Percentiles rank a stretch among this genome's conserved stretches.
phyloP scores from a whole-genome alignment of 192 early-diverging fungal genomes.

The Haplosporangium gracile region DNA sequence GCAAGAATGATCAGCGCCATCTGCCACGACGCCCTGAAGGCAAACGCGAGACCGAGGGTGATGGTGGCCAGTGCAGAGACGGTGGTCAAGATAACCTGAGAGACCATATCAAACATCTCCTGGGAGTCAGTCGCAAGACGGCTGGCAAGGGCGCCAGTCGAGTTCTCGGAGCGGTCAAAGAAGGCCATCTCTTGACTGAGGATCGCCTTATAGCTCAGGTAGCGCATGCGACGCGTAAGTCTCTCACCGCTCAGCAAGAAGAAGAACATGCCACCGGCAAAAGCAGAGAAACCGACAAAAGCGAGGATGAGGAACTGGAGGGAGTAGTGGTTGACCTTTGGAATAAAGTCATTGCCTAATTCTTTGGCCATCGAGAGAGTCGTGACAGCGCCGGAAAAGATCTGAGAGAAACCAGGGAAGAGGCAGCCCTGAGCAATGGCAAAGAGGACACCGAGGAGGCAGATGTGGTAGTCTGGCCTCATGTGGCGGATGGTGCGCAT shows the following conservation, averaged over 20 bases:
- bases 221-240: conserved; percentile 77
- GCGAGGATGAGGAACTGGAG: not conserved
- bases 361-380: conserved; percentile 46
- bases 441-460: conserved; percentile 61
- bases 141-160: conserved; percentile 81
- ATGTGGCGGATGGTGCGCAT: not conserved
- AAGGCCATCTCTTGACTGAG: conserved; percentile 86
- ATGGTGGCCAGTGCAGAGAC: conserved; percentile 13
- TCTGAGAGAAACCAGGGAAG: conserved; percentile 73
- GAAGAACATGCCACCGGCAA: conserved; percentile 65
- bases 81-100: not conserved
- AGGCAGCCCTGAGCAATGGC: conserved; percentile 68
- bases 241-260: conserved; percentile 78
- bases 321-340: not conserved
- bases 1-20: conserved; percentile 62
- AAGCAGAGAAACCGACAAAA: conserved; percentile 54
- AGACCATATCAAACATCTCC: conserved; percentile 69
- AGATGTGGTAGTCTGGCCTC: not conserved
- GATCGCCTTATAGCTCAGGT: conserved; percentile 73
- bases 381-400: conserved; percentile 57
- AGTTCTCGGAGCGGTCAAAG: conserved; percentile 79
- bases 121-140: conserved; percentile 79
- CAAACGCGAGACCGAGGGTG: conserved; percentile 25
- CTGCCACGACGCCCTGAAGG: conserved; percentile 48
- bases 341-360: not conserved